Evolutionary conservation across 2,329 filamentous ascomycete species (phyloP).

Genomic region (Thermothelomyces thermophilus): DNA sequence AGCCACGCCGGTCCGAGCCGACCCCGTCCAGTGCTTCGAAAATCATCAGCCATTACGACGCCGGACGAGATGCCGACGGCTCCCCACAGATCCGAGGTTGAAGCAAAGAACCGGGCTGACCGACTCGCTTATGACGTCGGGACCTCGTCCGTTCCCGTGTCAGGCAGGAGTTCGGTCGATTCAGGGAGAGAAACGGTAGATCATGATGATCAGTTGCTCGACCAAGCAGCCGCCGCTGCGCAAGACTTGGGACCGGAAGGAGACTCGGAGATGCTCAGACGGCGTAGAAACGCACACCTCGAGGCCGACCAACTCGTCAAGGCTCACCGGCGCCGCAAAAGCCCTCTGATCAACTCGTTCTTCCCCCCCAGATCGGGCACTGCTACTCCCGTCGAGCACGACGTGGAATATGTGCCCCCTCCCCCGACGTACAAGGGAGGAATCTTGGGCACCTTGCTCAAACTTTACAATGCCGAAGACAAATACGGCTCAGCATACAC

Average conservation of each 20-base stretch:
- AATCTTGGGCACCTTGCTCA: conserved; percentile 65
- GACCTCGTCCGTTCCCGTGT: conserved; percentile 27
- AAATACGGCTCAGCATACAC: conserved; percentile 23
- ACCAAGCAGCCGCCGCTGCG: neutral
- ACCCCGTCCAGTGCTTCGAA: conserved; percentile 27
- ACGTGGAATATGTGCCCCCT: conserved; percentile 58
- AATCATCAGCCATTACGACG: conserved; percentile 17
- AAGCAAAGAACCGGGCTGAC: conserved; percentile 32
- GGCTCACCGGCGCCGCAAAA: conserved; percentile 19
- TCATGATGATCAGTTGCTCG: conserved; percentile 8
- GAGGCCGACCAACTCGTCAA: conserved; percentile 23
- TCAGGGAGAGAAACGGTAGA: conserved; percentile 14
- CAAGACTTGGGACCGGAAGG: conserved; percentile 8
- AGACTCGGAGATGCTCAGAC: conserved; percentile 7
- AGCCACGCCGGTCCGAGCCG: conserved; percentile 16
- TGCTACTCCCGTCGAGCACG: conserved; percentile 44
- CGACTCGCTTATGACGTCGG: conserved; percentile 31
- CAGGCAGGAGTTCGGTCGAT: conserved; percentile 26
- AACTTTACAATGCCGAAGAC: conserved; percentile 53
- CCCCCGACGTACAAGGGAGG: conserved; percentile 66
- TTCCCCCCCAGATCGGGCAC: conserved; percentile 35
- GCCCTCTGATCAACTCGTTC: conserved; percentile 26
- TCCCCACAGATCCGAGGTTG: conserved; percentile 28
- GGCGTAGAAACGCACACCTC: conserved; percentile 16
- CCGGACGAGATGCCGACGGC: conserved; percentile 15